These are phyloP conservation scores for Daldinia grandis DNA, from an alignment of 495 filamentous ascomycete species.

Conservation along the genomic window DNA sequence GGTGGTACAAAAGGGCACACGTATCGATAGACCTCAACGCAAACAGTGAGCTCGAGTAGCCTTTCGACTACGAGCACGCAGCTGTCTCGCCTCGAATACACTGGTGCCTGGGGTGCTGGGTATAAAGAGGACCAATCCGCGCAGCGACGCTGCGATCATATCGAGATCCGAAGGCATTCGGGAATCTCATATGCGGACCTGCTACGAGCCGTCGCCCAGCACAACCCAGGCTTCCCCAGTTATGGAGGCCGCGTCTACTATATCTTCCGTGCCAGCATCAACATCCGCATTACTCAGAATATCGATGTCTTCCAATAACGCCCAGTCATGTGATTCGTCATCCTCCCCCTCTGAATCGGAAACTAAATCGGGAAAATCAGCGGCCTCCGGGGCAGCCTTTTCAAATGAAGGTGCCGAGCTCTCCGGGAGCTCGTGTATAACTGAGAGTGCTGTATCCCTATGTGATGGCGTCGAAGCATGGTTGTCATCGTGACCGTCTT, in stretches of 20 bases:
- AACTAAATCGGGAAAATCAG: slow-evolving; percentile 37
- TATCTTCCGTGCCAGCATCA: slow-evolving; percentile 23
- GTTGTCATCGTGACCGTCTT: not conserved
- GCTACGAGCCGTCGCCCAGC: slow-evolving; percentile 59
- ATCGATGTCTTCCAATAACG: slow-evolving; percentile 12
- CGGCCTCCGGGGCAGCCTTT: slow-evolving; percentile 10
- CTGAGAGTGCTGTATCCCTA: slow-evolving; percentile 27
- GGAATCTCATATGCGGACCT: slow-evolving; percentile 53
- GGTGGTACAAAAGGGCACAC: slow-evolving; percentile 26
- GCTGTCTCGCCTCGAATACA: slow-evolving; percentile 12
- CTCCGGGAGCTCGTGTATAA: slow-evolving; percentile 43
- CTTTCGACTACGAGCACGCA: slow-evolving; percentile 37
- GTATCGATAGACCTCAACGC: slow-evolving; percentile 19
- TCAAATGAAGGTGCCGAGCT: slow-evolving; percentile 30
- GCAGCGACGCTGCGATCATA: slow-evolving; percentile 37
- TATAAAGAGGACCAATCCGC: slow-evolving; percentile 50
- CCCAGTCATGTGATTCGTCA: slow-evolving; percentile 27
- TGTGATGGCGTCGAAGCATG: not conserved
- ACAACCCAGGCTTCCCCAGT: slow-evolving; percentile 48
- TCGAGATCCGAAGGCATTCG: slow-evolving; percentile 49
- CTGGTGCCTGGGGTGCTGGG: slow-evolving; percentile 31
- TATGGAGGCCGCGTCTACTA: slow-evolving; percentile 25
- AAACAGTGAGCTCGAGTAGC: slow-evolving; percentile 36
- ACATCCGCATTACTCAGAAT: slow-evolving; percentile 6
- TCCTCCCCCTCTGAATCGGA: slow-evolving; percentile 29